These are phyloP conservation scores for Fomitopsis schrenkii DNA, from an alignment of 1,284 basidiomycete species.

Conservation along the genomic window DNA sequence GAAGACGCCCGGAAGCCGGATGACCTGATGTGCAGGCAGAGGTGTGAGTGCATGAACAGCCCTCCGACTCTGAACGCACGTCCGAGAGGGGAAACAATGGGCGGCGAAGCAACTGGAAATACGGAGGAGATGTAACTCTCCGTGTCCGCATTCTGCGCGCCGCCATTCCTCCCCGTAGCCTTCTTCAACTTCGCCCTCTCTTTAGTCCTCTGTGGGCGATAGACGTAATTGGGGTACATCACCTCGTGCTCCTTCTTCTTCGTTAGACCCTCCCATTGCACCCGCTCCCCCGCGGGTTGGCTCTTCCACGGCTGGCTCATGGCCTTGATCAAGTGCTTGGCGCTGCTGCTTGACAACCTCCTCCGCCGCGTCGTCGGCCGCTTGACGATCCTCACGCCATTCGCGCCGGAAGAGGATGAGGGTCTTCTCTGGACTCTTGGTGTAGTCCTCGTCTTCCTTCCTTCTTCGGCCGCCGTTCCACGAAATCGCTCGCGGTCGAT, in stretches of 20 bases:
- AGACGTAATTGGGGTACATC: conserved; percentile 71
- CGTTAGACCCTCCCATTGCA: conserved; percentile 58
- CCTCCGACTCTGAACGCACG: conserved; percentile 19
- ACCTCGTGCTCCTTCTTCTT: conserved; percentile 58
- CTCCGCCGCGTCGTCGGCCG: conserved; percentile 31
- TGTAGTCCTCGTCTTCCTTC: conserved; percentile 78
- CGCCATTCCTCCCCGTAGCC: conserved; percentile 39
- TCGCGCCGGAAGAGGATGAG: conserved; percentile 77
- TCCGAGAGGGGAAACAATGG: conserved; percentile 8
- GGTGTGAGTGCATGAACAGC: conserved; percentile 34
- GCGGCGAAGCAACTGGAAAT: conserved; percentile 37
- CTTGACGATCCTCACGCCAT: conserved; percentile 67
- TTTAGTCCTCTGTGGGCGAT: conserved; percentile 66
- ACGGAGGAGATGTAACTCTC: conserved; percentile 52
- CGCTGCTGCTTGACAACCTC: conserved; percentile 45
- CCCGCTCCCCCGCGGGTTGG: conserved; percentile 53
- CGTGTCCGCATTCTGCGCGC: conserved; percentile 42
- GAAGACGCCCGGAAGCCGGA: conserved; percentile 61
- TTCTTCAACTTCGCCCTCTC: conserved; percentile 47
- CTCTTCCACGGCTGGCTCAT: conserved; percentile 75
- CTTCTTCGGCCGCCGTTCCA: conserved; percentile 69
- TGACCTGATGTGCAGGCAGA: conserved; percentile 42
- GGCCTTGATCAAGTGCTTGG: conserved; percentile 66
- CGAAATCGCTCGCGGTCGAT: conserved; percentile 52
- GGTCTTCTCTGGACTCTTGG: conserved; percentile 77